These are phyloP conservation scores for Abrus pulchellus DNA, from an alignment of 306 rosid species.

Conservation along the genomic window DNA sequence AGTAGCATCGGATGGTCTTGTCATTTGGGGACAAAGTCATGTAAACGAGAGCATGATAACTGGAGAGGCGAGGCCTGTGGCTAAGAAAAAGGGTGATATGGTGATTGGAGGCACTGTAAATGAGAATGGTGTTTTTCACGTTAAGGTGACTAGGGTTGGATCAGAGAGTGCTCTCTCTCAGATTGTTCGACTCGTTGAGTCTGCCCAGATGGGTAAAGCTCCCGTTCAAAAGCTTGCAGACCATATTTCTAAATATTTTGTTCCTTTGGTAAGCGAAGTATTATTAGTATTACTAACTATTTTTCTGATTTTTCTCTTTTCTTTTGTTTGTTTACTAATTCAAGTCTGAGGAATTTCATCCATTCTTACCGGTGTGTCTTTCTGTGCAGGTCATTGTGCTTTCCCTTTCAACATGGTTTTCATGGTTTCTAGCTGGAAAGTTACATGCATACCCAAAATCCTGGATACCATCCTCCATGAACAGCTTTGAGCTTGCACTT, in stretches of 20 bases:
- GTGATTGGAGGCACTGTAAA: constrained; percentile 90
- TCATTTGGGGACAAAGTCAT: constrained; percentile 78
- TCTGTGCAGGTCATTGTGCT: constrained; percentile 68
- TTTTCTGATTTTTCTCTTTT: not conserved
- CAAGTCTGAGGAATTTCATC: not conserved
- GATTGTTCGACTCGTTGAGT: constrained; percentile 87
- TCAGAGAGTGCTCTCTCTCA: constrained; percentile 85
- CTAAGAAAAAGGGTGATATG: constrained; percentile 64
- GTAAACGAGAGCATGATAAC: constrained; percentile 94
- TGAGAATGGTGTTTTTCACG: constrained; percentile 84
- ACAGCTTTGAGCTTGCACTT: constrained; percentile 86
- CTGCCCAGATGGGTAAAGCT: constrained; percentile 96
- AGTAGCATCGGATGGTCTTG: constrained; percentile 82
- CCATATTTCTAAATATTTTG: constrained; percentile 81
- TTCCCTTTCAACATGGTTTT: constrained; percentile 76
- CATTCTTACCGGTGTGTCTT: not conserved
- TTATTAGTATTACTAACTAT: not conserved
- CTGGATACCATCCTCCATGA: constrained; percentile 81
- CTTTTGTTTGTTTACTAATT: not conserved
- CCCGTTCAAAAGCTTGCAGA: constrained; percentile 90
- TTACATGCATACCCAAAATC: constrained; percentile 72
- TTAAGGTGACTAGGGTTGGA: constrained; percentile 85
- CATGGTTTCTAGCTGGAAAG: constrained; percentile 80
- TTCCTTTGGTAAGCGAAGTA: constrained; percentile 66
- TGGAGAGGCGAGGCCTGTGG: constrained; percentile 76